phyloP scores from a whole-genome alignment of 352 stramenopile species.

The Pythium aquatile region DNA sequence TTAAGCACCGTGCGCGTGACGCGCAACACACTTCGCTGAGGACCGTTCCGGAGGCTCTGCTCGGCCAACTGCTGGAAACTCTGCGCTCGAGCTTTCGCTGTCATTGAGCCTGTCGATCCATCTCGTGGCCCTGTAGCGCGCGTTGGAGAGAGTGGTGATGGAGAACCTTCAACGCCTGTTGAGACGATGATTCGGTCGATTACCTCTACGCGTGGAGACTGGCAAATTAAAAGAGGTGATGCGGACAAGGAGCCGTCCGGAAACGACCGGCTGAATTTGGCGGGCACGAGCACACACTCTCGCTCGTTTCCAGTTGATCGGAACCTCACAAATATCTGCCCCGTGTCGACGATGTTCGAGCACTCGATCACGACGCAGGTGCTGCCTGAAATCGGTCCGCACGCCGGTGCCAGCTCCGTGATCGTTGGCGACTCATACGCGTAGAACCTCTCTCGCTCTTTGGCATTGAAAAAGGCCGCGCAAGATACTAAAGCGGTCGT shows the following conservation, averaged over 20 bases:
- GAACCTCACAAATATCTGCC: conserved; percentile 78
- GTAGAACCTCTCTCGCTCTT: conserved; percentile 61
- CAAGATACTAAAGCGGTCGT: conserved; percentile 5
- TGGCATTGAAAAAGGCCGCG: conserved; percentile 34
- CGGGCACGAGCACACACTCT: conserved; percentile 59
- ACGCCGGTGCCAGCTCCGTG: conserved; percentile 53
- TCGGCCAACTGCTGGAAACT: conserved; percentile 61
- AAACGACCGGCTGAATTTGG: conserved; percentile 52
- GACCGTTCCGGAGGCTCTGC: conserved; percentile 35
- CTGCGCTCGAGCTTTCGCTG: conserved; percentile 43
- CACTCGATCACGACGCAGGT: conserved; percentile 64
- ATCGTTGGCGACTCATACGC: conserved; percentile 73
- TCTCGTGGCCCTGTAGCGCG: conserved; percentile 1
- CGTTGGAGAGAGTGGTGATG: neutral
- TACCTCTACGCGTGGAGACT: conserved; percentile 52
- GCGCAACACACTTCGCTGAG: conserved; percentile 15
- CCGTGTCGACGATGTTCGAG: conserved; percentile 62
- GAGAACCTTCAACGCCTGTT: neutral
- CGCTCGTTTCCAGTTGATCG: conserved; percentile 57
- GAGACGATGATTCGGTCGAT: conserved; percentile 36
- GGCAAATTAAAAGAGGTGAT: conserved; percentile 59
- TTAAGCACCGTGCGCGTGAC: conserved; percentile 29
- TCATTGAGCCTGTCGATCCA: conserved; percentile 6
- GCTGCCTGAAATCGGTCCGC: conserved; percentile 48
- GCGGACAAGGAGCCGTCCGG: conserved; percentile 51